Evolutionary conservation across 768 basidiomycete species (phyloP).

Genomic region (Plicaturopsis crispa): DNA sequence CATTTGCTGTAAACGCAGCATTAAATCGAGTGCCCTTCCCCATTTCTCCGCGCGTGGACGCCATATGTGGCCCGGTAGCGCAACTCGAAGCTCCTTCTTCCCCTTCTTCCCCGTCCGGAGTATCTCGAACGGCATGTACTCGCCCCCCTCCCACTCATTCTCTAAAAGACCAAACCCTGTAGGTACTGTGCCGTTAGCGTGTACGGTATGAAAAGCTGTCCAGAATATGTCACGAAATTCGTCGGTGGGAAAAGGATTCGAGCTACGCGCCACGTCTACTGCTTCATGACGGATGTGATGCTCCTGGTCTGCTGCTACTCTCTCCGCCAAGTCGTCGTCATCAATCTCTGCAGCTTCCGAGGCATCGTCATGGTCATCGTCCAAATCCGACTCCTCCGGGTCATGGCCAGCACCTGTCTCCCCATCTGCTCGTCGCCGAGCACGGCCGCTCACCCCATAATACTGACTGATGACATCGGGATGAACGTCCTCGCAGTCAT

Average conservation of each 20-base stretch:
- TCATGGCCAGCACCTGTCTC: conserved; percentile 5
- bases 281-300: conserved; percentile 2
- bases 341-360: neutral
- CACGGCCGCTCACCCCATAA: too few relatives aligned
- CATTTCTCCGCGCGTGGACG: conserved; percentile 9
- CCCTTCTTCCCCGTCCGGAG: conserved; percentile 6
- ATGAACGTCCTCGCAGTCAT: conserved; percentile 4
- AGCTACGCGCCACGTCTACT: conserved; percentile 1
- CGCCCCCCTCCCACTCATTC: conserved; percentile 10
- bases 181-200: too few relatives aligned
- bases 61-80: conserved; percentile 11
- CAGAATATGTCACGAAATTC: too few relatives aligned
- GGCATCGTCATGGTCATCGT: too few relatives aligned
- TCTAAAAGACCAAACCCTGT: conserved; percentile 8
- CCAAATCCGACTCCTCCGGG: too few relatives aligned
- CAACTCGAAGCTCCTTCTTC: conserved; percentile 5
- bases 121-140: conserved; percentile 8
- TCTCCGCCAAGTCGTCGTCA: too few relatives aligned
- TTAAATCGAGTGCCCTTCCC: conserved; percentile 8
- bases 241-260: conserved; percentile 3
- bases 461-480: conserved; percentile 1
- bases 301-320: conserved; percentile 1
- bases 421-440: neutral
- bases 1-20: too few relatives aligned
- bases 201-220: too few relatives aligned